A percentile compares a stretch with the other conserved stretches of the same genome.
Evolutionary conservation across 768 basidiomycete genomes (phyloP).

Genomic region (Tephrocybe sp.): DNA sequence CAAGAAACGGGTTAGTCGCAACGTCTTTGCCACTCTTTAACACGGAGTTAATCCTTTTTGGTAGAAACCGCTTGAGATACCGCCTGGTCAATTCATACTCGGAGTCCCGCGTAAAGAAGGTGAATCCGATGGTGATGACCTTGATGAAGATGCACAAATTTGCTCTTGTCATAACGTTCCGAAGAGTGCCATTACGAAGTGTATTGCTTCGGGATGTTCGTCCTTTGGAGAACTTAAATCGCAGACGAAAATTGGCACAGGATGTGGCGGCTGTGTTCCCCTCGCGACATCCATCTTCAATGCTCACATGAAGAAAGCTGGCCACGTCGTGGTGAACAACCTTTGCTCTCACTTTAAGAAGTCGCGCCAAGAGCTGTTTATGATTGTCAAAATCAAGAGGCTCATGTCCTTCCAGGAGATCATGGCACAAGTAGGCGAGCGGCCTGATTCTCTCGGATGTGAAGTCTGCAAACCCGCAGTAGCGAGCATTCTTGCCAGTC

Average conservation of each 20-base stretch:
- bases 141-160: constrained; percentile 70
- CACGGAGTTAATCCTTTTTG: too few species aligned
- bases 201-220: constrained; percentile 48
- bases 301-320: constrained; percentile 66
- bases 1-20: too few species aligned
- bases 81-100: constrained; percentile 65
- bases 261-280: constrained; percentile 74
- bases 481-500: constrained; percentile 47
- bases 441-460: constrained; percentile 55
- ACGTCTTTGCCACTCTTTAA: too few species aligned
- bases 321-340: constrained; percentile 52
- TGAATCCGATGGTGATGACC: constrained; percentile 59
- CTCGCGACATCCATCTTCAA: constrained; percentile 44
- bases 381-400: constrained; percentile 60
- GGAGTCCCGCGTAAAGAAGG: constrained; percentile 40
- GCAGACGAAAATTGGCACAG: constrained; percentile 69
- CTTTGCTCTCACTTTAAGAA: constrained; percentile 66
- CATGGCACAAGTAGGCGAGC: constrained; percentile 46
- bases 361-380: constrained; percentile 66
- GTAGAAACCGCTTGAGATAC: too few species aligned
- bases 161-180: constrained; percentile 73
- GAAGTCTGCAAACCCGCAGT: constrained; percentile 73
- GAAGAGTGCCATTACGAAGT: constrained; percentile 53
- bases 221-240: constrained; percentile 51
- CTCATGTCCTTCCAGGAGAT: constrained; percentile 49